These are phyloP conservation scores for Vachellia collinsii DNA, from an alignment of 306 rosid genomes.

Conservation along the genomic window DNA sequence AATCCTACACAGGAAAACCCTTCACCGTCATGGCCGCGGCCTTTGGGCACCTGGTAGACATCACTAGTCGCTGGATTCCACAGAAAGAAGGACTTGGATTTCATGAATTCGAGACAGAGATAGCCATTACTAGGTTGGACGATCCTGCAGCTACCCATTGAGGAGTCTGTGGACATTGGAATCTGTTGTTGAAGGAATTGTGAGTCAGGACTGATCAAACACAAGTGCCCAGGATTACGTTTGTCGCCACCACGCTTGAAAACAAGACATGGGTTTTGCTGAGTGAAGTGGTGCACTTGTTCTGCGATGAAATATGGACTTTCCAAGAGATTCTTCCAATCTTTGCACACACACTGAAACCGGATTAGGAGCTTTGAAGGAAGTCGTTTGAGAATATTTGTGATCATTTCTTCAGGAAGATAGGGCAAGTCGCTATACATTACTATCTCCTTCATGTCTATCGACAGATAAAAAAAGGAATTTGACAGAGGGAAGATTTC, in stretches of 20 bases:
- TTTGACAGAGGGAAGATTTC: too few relatives aligned
- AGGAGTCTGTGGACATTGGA: too few relatives aligned
- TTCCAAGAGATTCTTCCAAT: background rate
- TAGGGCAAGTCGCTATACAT: background rate
- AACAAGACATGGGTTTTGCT: background rate
- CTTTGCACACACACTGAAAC: background rate
- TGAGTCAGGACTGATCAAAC: background rate
- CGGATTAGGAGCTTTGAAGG: background rate
- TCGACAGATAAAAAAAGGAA: background rate
- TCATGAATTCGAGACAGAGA: background rate
- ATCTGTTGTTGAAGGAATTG: background rate
- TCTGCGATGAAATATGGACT: background rate
- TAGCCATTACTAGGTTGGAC: background rate
- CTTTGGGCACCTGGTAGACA: background rate
- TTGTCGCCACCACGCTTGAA: background rate
- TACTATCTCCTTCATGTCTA: background rate
- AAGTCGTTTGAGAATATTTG: background rate
- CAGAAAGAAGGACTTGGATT: background rate
- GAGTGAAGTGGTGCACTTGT: background rate
- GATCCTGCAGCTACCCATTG: background rate
- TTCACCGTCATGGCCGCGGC: rapidly evolving
- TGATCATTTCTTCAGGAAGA: background rate
- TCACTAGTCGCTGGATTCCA: background rate
- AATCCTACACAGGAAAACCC: background rate
- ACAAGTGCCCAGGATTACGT: background rate